Conservation (phyloP, 441 rosid species). For the Lepidium campestre region DNA sequence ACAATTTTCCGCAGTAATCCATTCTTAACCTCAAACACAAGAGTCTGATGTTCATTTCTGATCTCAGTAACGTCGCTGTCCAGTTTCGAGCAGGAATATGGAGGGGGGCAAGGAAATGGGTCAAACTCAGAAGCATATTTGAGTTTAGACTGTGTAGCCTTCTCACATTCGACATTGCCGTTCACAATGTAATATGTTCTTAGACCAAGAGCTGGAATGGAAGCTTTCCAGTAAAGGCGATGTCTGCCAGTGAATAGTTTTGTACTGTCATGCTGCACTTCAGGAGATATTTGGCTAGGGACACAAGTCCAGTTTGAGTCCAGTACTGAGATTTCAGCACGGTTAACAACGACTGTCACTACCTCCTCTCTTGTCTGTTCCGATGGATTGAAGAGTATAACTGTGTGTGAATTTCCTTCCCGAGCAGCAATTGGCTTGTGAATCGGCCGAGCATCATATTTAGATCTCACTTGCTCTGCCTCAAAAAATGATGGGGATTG, state of each 20-base stretch:
- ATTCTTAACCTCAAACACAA: slow-evolving; percentile 52
- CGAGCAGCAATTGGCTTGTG: slow-evolving; percentile 58
- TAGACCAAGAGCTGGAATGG: slow-evolving; percentile 86
- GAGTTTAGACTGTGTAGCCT: slow-evolving; percentile 61
- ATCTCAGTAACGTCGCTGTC: slow-evolving; percentile 58
- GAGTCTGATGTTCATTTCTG: slow-evolving; percentile 62
- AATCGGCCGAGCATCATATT: slow-evolving; percentile 76
- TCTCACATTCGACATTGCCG: slow-evolving; percentile 78
- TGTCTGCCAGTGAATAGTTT: slow-evolving; percentile 78
- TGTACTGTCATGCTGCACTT: slow-evolving; percentile 65
- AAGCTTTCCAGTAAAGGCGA: slow-evolving; percentile 90
- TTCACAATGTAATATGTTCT: slow-evolving; percentile 76
- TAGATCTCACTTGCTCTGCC: slow-evolving; percentile 75
- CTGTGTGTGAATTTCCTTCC: slow-evolving; percentile 76
- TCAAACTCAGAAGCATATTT: slow-evolving; percentile 43
- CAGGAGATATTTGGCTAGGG: slow-evolving; percentile 90
- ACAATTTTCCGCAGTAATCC: slow-evolving; percentile 66
- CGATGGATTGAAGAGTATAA: slow-evolving; percentile 70
- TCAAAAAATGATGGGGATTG: slow-evolving; percentile 70
- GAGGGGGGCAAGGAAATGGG: slow-evolving; percentile 65
- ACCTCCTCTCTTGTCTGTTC: slow-evolving; percentile 89
- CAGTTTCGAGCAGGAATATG: slow-evolving; percentile 63
- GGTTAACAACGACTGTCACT: slow-evolving; percentile 63
- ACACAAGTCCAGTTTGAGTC: slow-evolving; percentile 93
- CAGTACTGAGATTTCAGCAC: slow-evolving; percentile 68